Conservation (phyloP, 345 rosid genomes). For the Cardamine resedifolia region DNA sequence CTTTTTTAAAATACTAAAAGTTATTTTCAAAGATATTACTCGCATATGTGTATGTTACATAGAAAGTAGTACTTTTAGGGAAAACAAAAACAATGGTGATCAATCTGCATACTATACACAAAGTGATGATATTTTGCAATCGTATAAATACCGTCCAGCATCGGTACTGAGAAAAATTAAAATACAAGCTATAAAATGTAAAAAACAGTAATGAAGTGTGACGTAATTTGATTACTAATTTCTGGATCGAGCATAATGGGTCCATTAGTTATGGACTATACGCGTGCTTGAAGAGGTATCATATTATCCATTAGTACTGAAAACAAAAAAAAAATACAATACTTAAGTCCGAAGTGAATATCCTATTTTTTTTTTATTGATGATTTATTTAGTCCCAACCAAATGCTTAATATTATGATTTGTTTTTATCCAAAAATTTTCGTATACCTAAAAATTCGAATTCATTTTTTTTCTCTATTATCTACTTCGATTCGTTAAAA, state of each 20-base stretch:
- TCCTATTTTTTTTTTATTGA: too few relatives aligned
- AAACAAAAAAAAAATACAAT: neutral
- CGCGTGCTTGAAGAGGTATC: neutral
- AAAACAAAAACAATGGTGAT: neutral
- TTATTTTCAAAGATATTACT: too few relatives aligned
- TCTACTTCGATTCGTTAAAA: too few relatives aligned
- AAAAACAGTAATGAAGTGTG: neutral
- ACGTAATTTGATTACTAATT: neutral
- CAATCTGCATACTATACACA: neutral
- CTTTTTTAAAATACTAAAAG: neutral
- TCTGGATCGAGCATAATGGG: neutral
- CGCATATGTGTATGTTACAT: too few relatives aligned
- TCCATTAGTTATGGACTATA: neutral
- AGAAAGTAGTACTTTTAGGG: neutral
- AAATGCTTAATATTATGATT: too few relatives aligned
- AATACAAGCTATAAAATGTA: neutral
- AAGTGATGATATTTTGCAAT: neutral
- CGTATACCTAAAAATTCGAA: too few relatives aligned
- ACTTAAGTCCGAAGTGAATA: too few relatives aligned
- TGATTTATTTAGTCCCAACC: too few relatives aligned
- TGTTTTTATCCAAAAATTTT: too few relatives aligned
- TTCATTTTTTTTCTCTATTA: too few relatives aligned
- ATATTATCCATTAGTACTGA: neutral
- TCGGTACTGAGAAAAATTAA: neutral
- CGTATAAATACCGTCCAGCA: neutral